A percentile compares a stretch with the other conserved stretches of the same genome.
phyloP scores from a whole-genome alignment of 2,329 filamentous ascomycete genomes.

The Pezizomycotina sp. region DNA sequence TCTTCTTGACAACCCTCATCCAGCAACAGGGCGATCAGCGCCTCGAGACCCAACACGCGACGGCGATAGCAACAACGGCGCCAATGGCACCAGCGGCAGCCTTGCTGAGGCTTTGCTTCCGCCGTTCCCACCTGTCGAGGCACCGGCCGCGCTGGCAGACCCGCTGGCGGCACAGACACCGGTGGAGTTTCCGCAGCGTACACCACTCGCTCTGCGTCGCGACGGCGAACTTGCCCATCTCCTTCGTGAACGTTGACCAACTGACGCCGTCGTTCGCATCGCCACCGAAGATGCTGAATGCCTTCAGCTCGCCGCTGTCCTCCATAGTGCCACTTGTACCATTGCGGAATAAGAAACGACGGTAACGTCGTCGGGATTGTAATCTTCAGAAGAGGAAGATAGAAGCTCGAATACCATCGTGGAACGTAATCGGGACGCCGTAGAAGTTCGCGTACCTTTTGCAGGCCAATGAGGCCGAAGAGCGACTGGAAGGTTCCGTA shows the following conservation, averaged over 20 bases:
- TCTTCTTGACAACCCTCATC: too few relatives aligned
- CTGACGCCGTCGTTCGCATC: conserved; percentile 11
- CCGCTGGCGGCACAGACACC: conserved; percentile 6
- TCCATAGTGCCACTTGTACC: conserved; percentile 32
- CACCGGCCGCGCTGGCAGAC: conserved; percentile 1
- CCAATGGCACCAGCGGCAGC: conserved; percentile 11
- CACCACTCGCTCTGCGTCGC: conserved; percentile 13
- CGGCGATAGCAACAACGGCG: conserved; percentile 10
- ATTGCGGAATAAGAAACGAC: conserved; percentile 42
- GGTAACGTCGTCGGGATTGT: conserved; percentile 30
- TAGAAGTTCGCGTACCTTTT: conserved; percentile 45
- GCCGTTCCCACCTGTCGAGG: neutral
- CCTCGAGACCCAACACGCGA: too few relatives aligned
- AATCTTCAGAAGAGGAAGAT: conserved; percentile 30
- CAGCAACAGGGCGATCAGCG: too few relatives aligned
- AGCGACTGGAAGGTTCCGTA: conserved; percentile 41
- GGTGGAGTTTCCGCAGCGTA: conserved; percentile 8
- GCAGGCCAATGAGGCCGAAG: conserved; percentile 36
- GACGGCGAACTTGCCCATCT: conserved; percentile 18
- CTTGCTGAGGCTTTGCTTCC: conserved; percentile 3
- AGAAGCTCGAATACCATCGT: conserved; percentile 63
- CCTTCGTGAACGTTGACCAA: conserved; percentile 19
- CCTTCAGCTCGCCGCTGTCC: conserved; percentile 28
- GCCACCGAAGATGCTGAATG: conserved; percentile 39
- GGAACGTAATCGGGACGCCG: conserved; percentile 65